Percentiles rank a stretch among this genome's conserved stretches.
phyloP scores from a whole-genome alignment of 1,284 basidiomycete species.

The Leccinum fuscescens region DNA sequence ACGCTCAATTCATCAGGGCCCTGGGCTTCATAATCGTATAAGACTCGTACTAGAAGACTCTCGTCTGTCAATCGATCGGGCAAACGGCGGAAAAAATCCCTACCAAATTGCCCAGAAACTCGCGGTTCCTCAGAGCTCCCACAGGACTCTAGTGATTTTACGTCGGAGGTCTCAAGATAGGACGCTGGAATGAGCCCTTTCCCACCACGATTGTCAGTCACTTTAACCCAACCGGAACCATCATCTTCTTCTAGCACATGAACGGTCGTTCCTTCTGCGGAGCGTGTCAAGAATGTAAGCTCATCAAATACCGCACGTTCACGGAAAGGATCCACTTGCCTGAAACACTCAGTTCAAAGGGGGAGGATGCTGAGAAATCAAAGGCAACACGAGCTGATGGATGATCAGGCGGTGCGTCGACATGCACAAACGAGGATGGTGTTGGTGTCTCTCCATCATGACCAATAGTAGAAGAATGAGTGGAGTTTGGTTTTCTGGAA shows the following conservation, averaged over 20 bases:
- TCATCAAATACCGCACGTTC: slow-evolving; percentile 7
- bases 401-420: slow-evolving; percentile 36
- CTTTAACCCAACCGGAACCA: slow-evolving; percentile 85
- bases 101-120: slow-evolving; percentile 49
- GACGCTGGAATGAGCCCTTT: slow-evolving; percentile 77
- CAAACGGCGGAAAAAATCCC: slow-evolving; percentile 14
- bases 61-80: slow-evolving; percentile 7
- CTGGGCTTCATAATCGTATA: slow-evolving; percentile 69
- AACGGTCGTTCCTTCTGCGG: slow-evolving; percentile 57
- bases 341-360: slow-evolving; percentile 68
- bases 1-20: slow-evolving; percentile 70
- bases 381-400: slow-evolving; percentile 64
- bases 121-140: slow-evolving; percentile 20
- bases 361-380: slow-evolving; percentile 67
- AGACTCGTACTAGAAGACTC: slow-evolving; percentile 53
- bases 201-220: slow-evolving; percentile 52
- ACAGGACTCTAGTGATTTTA: slow-evolving; percentile 17
- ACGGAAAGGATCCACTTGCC: slow-evolving; percentile 42
- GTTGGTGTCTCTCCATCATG: slow-evolving; percentile 39
- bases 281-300: slow-evolving; percentile 15
- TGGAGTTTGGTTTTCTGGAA: slow-evolving; percentile 9
- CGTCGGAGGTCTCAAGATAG: slow-evolving; percentile 54
- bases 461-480: slow-evolving; percentile 16
- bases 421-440: slow-evolving; percentile 54
- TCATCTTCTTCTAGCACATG: slow-evolving; percentile 73